Evolutionary conservation across 495 filamentous ascomycete genomes (phyloP), one percentile per base, ranked within the genome.

Genomic region (Jackrogersella minutella): DNA sequence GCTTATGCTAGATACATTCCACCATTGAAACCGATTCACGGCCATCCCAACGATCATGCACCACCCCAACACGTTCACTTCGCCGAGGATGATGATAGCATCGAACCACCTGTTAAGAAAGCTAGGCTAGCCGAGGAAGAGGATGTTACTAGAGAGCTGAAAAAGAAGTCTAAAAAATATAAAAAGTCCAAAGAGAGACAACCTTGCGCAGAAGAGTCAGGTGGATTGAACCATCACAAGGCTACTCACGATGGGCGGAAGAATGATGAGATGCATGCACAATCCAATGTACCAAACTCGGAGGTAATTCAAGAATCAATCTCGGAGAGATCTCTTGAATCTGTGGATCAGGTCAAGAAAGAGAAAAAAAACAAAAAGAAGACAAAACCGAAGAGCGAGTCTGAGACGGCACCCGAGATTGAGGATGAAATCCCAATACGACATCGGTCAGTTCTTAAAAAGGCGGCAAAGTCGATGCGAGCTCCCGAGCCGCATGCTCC

Each of bases 391-490:
- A 51, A 40, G 36, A 14, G 46, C 13, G 61, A 66, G 3, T 2
- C 17, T 9, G 62, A 64, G 24, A n/a, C 10, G 9, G 10, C 44
- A 6, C 37, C 5, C 14, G 69, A 70, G 9, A 33, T 34, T 5
- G 67, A 61, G 3, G 69, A 75, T 36, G 57, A 64, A 9, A 68
- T 75, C 10, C 76, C 77, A 10, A 55, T 64, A 43, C 74, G 77
- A 21, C 81, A 84, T 57, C 80, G 76, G 49, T 67, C 77, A 5
- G 73, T 84, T 5, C 71, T 85, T 37, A 73, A 81, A 50, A 85
- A 83, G 59, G 73, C 80, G 11, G 76, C 80, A 5, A 86, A 81
- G 57, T 77, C 82, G 5, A 70, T 84, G 41, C 74, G 64, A 58
- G 68, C 70, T 7, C 68, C 74, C n/a, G 67, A 74, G 26, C 68